Base-by-base conservation (phyloP, 2,329 filamentous ascomycete species). In the Xenoacremonium recifei region DNA sequence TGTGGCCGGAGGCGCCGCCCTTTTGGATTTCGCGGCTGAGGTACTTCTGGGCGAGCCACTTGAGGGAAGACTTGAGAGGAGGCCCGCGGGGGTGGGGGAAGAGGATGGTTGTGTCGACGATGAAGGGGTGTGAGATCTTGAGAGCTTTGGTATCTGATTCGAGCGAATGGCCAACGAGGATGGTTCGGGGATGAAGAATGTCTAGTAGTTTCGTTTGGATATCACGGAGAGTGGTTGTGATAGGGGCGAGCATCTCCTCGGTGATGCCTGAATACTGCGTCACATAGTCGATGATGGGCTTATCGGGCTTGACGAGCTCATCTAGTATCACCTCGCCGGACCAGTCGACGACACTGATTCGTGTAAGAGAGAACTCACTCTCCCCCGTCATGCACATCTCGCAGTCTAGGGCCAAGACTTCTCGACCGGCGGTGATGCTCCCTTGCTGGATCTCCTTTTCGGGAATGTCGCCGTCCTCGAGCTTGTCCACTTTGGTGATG, bases 381-480 rank as follows among this genome's bases (percentile, higher is more conserved):
- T 85, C 82, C 45, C 84, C 87, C 3, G 90, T 95, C 68, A 89
- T 84, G 63, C 91, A 96, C 93, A 99, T 99, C 67, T 99, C 93
- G 67, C 93, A 99, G 63, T 99, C 93, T 40, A 99, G 73, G 2
- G 89, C 85, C 36, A 95, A 71, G 10, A 96, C 71, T 27, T 85
- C 78, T 48, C 89, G 81, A 25, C 91, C 93, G 21, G 82, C 88
- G 1, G 89, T 95, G 44, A 96, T 71, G 63, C 89, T 92, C 41
- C 90, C 92, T 53, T 84, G 71, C 64, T 95, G 76, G 44, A 95
- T 82, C 40, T 90, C 80, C 5, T 67, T 64, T 37, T 90, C 85
- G 3, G 85, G 80, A 6, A 85, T 76, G 36, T 78, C 66, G 3
- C 83, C 88, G 21, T 89, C 85, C 35, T 83, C 78, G 6, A 89